phyloP scores from a whole-genome alignment of 2,329 filamentous ascomycete species.

The Hypoxylon sp. region DNA sequence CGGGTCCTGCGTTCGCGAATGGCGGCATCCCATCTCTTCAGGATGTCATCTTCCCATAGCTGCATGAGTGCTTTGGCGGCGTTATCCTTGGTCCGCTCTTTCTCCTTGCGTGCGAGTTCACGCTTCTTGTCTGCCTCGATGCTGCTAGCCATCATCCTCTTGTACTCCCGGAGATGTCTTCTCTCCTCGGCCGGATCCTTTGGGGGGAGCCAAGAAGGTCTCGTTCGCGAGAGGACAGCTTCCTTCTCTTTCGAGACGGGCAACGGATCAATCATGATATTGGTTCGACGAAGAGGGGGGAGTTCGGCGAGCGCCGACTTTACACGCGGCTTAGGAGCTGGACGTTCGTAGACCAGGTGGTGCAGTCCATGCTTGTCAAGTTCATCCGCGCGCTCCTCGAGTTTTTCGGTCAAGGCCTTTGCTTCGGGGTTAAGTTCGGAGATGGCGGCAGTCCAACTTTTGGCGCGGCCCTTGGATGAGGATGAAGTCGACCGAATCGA shows the following conservation, averaged over 20 bases:
- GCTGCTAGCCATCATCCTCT: slow-evolving; percentile 79
- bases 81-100: slow-evolving; percentile 63
- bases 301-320: slow-evolving; percentile 74
- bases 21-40: slow-evolving; percentile 79
- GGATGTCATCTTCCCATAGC: slow-evolving; percentile 79
- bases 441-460: slow-evolving; percentile 78
- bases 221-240: slow-evolving; percentile 79
- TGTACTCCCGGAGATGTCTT: slow-evolving; percentile 85
- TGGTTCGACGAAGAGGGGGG: slow-evolving; percentile 74
- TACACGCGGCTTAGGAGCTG: slow-evolving; percentile 59
- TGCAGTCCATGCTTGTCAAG: slow-evolving; percentile 58
- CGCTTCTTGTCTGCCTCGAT: slow-evolving; percentile 67
- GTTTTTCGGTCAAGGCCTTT: slow-evolving; percentile 76
- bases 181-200: slow-evolving; percentile 92
- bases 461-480: slow-evolving; percentile 64
- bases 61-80: slow-evolving; percentile 63
- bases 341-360: slow-evolving; percentile 36
- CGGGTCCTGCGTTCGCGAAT: slow-evolving; percentile 73
- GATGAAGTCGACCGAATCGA: slow-evolving; percentile 47
- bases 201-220: slow-evolving; percentile 84
- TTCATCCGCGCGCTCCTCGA: slow-evolving; percentile 79
- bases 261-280: slow-evolving; percentile 85
- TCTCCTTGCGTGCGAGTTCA: slow-evolving; percentile 61
- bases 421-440: slow-evolving; percentile 76
- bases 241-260: slow-evolving; percentile 89